Conservation (phyloP, 2,329 filamentous ascomycete species). For the Torrubiella hemipterigena region DNA sequence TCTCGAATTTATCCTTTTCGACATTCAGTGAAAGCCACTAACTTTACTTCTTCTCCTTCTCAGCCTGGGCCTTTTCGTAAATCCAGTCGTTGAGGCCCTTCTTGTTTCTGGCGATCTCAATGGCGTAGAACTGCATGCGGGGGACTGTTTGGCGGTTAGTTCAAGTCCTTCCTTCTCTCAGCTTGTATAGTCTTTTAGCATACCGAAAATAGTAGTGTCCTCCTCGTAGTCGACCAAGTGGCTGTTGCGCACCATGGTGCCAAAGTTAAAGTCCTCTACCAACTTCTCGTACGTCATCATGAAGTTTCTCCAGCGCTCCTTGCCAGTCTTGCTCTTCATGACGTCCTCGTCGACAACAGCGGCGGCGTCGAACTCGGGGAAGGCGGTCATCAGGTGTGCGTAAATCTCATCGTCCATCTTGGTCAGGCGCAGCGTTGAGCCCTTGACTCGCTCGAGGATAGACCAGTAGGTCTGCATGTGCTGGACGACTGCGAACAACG, state of each 20-base stretch:
- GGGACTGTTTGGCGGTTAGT: conserved; percentile 26
- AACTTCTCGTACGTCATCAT: conserved; percentile 89
- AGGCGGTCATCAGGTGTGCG: conserved; percentile 74
- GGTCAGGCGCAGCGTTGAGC: conserved; percentile 80
- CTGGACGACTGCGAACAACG: conserved; percentile 53
- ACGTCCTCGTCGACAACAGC: conserved; percentile 75
- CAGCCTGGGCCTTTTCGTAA: conserved; percentile 66
- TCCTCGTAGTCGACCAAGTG: conserved; percentile 76
- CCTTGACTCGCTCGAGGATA: conserved; percentile 81
- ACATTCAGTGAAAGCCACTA: not conserved
- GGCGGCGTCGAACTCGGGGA: conserved; percentile 84
- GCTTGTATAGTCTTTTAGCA: not conserved
- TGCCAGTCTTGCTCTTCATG: conserved; percentile 96
- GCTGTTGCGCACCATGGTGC: conserved; percentile 75
- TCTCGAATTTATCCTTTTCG: too few relatives aligned
- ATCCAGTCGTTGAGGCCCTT: conserved; percentile 94
- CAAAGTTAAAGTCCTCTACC: conserved; percentile 97
- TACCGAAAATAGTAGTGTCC: conserved; percentile 85
- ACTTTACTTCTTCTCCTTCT: conserved; percentile 25
- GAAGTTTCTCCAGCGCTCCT: conserved; percentile 90
- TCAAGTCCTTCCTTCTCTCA: not conserved
- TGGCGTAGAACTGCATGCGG: conserved; percentile 44
- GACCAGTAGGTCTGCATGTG: conserved; percentile 97
- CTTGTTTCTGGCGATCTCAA: conserved; percentile 58
- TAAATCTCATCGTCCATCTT: conserved; percentile 93